Conservation (phyloP, 371 early-diverging fungal species). For the Entomophthora muscae region DNA sequence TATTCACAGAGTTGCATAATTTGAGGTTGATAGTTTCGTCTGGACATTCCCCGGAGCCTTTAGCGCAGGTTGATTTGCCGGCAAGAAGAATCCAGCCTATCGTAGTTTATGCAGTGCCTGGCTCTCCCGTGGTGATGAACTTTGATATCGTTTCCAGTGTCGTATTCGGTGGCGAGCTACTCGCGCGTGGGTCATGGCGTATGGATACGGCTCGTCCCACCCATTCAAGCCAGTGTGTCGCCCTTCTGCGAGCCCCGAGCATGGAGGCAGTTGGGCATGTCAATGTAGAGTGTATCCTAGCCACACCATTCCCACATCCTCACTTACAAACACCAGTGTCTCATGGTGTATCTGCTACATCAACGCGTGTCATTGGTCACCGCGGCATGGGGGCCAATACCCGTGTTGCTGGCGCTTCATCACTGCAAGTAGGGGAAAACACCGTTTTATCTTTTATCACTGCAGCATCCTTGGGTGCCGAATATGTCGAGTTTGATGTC, state of each 20-base stretch:
- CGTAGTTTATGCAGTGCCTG: constrained; percentile 27
- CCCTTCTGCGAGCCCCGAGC: constrained; percentile 28
- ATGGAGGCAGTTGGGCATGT: constrained; percentile 40
- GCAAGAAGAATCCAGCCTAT: constrained; percentile 34
- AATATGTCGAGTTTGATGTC: constrained; percentile 92
- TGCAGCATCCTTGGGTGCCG: constrained; percentile 73
- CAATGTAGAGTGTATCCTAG: constrained; percentile 36
- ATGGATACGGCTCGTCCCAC: constrained; percentile 20
- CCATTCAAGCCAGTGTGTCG: constrained; percentile 26
- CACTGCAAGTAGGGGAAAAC: constrained; percentile 82
- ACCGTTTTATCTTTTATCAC: constrained; percentile 80
- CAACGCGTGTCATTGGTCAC: constrained; percentile 76
- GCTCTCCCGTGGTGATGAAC: constrained; percentile 31
- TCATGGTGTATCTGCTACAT: constrained; percentile 44
- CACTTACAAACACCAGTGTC: constrained; percentile 17
- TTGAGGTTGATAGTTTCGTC: constrained; percentile 39
- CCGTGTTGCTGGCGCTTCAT: constrained; percentile 18
- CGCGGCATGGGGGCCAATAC: constrained; percentile 88
- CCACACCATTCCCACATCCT: constrained; percentile 42
- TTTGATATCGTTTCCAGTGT: constrained; percentile 49
- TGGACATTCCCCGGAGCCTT: constrained; percentile 35
- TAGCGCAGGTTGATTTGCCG: constrained; percentile 40
- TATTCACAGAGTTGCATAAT: constrained; percentile 17
- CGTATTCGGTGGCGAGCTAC: constrained; percentile 22
- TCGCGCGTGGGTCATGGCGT: constrained; percentile 38